phyloP scores from a whole-genome alignment of 345 rosid species.

The Passiflora organensis region DNA sequence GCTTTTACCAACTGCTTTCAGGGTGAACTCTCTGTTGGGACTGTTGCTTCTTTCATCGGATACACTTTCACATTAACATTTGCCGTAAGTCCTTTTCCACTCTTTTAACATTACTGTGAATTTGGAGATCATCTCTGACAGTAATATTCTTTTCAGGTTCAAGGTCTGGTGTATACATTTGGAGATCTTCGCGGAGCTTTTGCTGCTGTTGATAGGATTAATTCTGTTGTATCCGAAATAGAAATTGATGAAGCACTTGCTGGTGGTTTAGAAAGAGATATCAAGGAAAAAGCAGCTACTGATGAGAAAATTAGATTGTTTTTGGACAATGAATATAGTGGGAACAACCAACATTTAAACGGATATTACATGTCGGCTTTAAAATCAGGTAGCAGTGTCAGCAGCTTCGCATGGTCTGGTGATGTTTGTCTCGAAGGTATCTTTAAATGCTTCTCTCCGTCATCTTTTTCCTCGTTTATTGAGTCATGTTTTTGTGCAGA shows the following conservation, averaged over 20 bases:
- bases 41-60: constrained; percentile 88
- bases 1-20: constrained; percentile 23
- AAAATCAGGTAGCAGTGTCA: constrained; percentile 51
- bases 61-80: constrained; percentile 91
- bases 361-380: constrained; percentile 64
- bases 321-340: constrained; percentile 43
- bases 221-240: constrained; percentile 63
- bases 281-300: constrained; percentile 43
- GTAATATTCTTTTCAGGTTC: constrained; percentile 52
- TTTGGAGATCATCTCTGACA: constrained; percentile 13
- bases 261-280: constrained; percentile 77
- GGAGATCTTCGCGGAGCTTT: constrained; percentile 92
- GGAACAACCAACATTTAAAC: constrained; percentile 33
- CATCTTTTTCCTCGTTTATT: neutral
- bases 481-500: neutral
- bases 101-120: constrained; percentile 3
- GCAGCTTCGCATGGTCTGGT: constrained; percentile 74
- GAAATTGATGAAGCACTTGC: constrained; percentile 92
- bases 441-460: constrained; percentile 2
- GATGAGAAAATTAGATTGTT: constrained; percentile 57
- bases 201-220: constrained; percentile 89
- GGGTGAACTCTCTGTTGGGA: constrained; percentile 92
- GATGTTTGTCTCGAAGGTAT: constrained; percentile 83
- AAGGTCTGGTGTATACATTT: constrained; percentile 89
- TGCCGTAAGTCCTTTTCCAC: constrained; percentile 54